Conservation (phyloP, 108 stramenopile species). For the Thalassiosira profunda region DNA sequence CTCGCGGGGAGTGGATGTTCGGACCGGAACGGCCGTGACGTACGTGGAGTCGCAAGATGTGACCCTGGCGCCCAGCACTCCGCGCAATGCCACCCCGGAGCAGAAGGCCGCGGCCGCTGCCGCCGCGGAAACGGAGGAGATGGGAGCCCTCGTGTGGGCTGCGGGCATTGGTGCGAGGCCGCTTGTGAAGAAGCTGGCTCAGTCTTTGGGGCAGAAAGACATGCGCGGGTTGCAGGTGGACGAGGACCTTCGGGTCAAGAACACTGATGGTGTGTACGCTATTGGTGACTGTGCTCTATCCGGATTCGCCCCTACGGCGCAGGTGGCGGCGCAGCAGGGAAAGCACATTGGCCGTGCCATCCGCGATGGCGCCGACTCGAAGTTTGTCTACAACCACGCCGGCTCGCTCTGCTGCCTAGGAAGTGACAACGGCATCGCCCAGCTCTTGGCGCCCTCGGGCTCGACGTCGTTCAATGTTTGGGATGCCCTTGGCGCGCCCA, state of each 20-base stretch:
- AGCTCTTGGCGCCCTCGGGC: constrained; percentile 6
- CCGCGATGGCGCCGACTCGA: constrained; percentile 23
- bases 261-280: constrained; percentile 56
- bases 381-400: constrained; percentile 42
- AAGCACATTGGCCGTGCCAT: constrained; percentile 52
- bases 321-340: constrained; percentile 67
- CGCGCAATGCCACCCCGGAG: constrained; percentile 14
- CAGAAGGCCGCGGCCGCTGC: constrained; percentile 17
- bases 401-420: constrained; percentile 44
- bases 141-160: constrained; percentile 63
- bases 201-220: constrained; percentile 25
- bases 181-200: constrained; percentile 22
- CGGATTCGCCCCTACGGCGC: constrained; percentile 56
- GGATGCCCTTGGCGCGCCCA: constrained; percentile 16
- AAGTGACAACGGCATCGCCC: constrained; percentile 24
- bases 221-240: constrained; percentile 66
- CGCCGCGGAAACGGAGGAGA: constrained; percentile 20
- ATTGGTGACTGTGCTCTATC: constrained; percentile 78
- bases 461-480: constrained; percentile 24
- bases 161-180: constrained; percentile 50
- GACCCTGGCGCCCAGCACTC: constrained; percentile 21
- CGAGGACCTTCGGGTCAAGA: constrained; percentile 45
- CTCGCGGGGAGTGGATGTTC: constrained; percentile 26
- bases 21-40: constrained; percentile 32
- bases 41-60: constrained; percentile 9